Evolutionary conservation across 306 rosid species (phyloP).

Genomic region (Astragalus membranaceus): DNA sequence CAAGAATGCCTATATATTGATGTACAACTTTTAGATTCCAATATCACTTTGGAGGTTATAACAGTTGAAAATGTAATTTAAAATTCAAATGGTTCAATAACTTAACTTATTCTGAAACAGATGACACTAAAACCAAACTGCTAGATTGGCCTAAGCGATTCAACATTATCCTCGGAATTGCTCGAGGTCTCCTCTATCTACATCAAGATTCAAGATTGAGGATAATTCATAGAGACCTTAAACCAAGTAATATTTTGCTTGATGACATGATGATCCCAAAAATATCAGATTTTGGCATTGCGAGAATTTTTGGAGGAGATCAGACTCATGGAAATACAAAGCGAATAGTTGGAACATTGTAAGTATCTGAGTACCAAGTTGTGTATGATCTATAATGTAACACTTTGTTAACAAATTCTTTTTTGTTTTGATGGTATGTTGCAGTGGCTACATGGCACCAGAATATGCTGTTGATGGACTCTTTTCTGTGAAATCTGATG

Average conservation of each 20-base stretch:
- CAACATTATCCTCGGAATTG: constrained; percentile 28
- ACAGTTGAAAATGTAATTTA: neutral
- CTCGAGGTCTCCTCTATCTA: constrained; percentile 26
- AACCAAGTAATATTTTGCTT: constrained; percentile 26
- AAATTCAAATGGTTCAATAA: neutral
- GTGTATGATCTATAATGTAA: neutral
- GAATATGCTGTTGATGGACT: constrained; percentile 41
- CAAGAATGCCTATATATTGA: neutral
- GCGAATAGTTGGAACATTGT: constrained; percentile 45
- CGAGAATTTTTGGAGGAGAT: constrained; percentile 18
- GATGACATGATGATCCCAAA: constrained; percentile 19
- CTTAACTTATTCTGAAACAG: constrained; percentile 8
- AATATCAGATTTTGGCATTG: constrained; percentile 29
- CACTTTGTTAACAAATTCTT: neutral
- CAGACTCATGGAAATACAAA: constrained; percentile 13
- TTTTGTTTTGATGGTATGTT: neutral
- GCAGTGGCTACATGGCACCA: constrained; percentile 50
- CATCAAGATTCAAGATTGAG: constrained; percentile 33
- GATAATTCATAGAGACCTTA: constrained; percentile 31
- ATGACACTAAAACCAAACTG: constrained; percentile 10
- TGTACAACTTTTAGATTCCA: neutral
- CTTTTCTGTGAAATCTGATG: constrained; percentile 35
- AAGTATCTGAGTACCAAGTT: constrained; percentile 5
- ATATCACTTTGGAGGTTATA: neutral
- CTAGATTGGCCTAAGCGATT: constrained; percentile 40